These are phyloP conservation scores for Casuarina glauca DNA, from an alignment of 306 rosid genomes.

Conservation along the genomic window DNA sequence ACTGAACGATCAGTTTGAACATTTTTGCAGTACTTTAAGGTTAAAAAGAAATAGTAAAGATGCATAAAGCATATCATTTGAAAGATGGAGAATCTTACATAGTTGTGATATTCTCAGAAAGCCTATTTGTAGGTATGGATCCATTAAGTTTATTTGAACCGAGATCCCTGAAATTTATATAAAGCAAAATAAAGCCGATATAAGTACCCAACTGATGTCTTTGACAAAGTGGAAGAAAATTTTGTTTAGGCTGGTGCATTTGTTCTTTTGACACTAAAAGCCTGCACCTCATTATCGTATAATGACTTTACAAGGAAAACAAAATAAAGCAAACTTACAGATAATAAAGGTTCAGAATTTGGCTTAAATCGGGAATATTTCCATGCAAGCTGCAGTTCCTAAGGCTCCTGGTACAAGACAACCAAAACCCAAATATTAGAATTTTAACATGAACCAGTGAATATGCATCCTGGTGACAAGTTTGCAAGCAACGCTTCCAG, in stretches of 20 bases:
- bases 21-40: not conserved
- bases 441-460: not conserved
- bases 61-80: constrained; percentile 3
- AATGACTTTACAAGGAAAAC: constrained; percentile 11
- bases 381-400: constrained; percentile 86
- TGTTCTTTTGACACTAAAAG: constrained; percentile 17
- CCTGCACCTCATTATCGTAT: not conserved
- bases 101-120: constrained; percentile 68
- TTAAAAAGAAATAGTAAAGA: not conserved
- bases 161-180: constrained; percentile 69
- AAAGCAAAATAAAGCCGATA: constrained; percentile 22
- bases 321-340: constrained; percentile 57
- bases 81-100: constrained; percentile 63
- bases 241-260: constrained; percentile 7
- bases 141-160: constrained; percentile 72
- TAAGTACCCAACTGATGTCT: constrained; percentile 20
- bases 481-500: not conserved
- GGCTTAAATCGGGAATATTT: constrained; percentile 77
- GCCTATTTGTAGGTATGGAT: constrained; percentile 58
- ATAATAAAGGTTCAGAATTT: constrained; percentile 54
- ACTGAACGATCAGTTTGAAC: not conserved
- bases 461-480: not conserved
- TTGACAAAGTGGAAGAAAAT: constrained; percentile 5
- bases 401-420: constrained; percentile 63
- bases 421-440: constrained; percentile 20